A percentile compares a stretch with the other conserved stretches of the same genome.
Conservation (phyloP, 1,284 basidiomycete genomes). For the Spongiforma sp. region DNA sequence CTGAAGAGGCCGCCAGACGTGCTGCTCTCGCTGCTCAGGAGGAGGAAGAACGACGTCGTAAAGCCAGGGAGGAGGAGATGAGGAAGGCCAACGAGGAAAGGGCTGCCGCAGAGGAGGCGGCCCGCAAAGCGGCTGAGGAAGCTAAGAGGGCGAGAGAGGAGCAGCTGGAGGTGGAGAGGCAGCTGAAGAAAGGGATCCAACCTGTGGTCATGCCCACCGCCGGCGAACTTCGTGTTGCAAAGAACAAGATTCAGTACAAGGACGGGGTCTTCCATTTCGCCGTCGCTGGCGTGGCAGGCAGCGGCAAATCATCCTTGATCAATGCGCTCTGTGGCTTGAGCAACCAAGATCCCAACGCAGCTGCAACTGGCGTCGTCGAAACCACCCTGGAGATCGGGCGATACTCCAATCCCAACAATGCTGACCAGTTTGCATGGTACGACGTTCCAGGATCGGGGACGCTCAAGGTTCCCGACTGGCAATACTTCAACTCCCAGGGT, state of each 20-base stretch:
- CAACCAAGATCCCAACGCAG: slow-evolving; percentile 33
- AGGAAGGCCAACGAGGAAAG: slow-evolving; percentile 19
- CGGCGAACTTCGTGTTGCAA: slow-evolving; percentile 29
- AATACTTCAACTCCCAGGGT: slow-evolving; percentile 44
- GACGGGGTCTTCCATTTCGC: slow-evolving; percentile 37
- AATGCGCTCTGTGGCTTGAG: slow-evolving; percentile 39
- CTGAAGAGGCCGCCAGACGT: slow-evolving; percentile 30
- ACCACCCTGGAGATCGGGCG: slow-evolving; percentile 35
- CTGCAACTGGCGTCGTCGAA: slow-evolving; percentile 37
- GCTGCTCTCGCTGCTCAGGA: slow-evolving; percentile 32
- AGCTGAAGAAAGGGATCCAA: slow-evolving; percentile 32
- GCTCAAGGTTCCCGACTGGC: slow-evolving; percentile 38
- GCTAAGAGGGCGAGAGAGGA: slow-evolving; percentile 29
- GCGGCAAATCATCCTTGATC: slow-evolving; percentile 43
- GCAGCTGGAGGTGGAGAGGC: slow-evolving; percentile 26
- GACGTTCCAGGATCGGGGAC: slow-evolving; percentile 45
- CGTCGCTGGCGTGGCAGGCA: slow-evolving; percentile 39
- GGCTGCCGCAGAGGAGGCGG: slow-evolving; percentile 31
- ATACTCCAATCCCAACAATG: slow-evolving; percentile 32
- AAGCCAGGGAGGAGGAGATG: slow-evolving; percentile 28
- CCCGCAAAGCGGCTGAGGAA: slow-evolving; percentile 27
- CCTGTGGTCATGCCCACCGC: slow-evolving; percentile 36
- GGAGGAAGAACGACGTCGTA: slow-evolving; percentile 29
- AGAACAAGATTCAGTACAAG: slow-evolving; percentile 31
- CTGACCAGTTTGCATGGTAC: slow-evolving; percentile 38